A percentile compares a stretch with the other conserved stretches of the same genome.
Conservation (phyloP, 352 stramenopile genomes). For the Globisporangium acanthophoron region DNA sequence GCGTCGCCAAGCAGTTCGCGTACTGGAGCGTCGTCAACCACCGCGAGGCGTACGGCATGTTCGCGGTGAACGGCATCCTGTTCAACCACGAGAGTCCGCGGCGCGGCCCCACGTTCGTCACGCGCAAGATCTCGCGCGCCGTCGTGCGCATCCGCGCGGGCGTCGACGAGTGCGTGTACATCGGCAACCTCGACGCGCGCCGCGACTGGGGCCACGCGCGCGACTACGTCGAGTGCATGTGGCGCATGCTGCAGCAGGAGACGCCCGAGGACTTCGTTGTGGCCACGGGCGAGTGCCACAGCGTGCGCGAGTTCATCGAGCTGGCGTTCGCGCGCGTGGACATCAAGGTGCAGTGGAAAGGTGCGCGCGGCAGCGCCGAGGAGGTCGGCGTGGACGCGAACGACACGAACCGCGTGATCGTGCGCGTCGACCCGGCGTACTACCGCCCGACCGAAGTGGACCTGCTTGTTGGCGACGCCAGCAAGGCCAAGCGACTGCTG, state of each 20-base stretch:
- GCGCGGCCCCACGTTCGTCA: conserved; percentile 97
- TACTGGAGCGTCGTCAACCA: conserved; percentile 99
- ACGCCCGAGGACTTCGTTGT: conserved; percentile 76
- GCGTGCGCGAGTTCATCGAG: conserved; percentile 98
- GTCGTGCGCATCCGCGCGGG: conserved; percentile 92
- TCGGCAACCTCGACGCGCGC: conserved; percentile 97
- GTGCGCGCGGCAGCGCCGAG: conserved; percentile 81
- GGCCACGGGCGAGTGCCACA: conserved; percentile 95
- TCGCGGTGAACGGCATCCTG: conserved; percentile 96
- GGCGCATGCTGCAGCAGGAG: conserved; percentile 95
- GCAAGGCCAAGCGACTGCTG: conserved; percentile 89
- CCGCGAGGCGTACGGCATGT: conserved; percentile 95
- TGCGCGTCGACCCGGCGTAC: conserved; percentile 95
- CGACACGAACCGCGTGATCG: conserved; percentile 87
- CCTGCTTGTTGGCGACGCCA: conserved; percentile 93
- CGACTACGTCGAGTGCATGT: conserved; percentile 99
- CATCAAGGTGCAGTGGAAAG: conserved; percentile 91
- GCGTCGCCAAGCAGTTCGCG: conserved; percentile 97
- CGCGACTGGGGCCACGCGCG: conserved; percentile 98
- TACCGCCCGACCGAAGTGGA: conserved; percentile 99
- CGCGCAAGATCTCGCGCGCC: conserved; percentile 96
- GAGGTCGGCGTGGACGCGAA: conserved; percentile 91
- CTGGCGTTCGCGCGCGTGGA: conserved; percentile 90
- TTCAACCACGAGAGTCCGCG: conserved; percentile 99
- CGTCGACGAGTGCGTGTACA: conserved; percentile 93